These are phyloP conservation scores for Fusarium sp. DNA, from an alignment of 2,329 filamentous ascomycete genomes.

Conservation along the genomic window DNA sequence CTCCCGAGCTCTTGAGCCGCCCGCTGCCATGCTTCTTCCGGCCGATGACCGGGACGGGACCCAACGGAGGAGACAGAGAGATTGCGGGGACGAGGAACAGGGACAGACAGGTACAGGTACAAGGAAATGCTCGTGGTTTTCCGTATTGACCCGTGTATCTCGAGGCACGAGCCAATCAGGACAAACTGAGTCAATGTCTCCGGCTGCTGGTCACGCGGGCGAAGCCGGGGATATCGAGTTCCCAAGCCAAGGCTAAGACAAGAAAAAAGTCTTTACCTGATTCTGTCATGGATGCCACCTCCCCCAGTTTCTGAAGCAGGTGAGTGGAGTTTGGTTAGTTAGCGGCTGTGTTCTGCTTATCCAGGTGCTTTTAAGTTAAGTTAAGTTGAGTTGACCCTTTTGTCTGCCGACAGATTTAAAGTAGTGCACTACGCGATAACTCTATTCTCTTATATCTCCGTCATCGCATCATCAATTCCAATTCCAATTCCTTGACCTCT, in stretches of 20 bases:
- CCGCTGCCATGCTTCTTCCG: slow-evolving; percentile 2
- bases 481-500: background rate
- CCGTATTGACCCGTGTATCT: slow-evolving; percentile 4
- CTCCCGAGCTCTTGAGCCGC: slow-evolving; percentile 26
- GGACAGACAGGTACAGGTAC: background rate
- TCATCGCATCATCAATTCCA: background rate
- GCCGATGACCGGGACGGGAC: slow-evolving; percentile 29
- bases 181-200: background rate
- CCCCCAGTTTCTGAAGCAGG: slow-evolving; percentile 29
- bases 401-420: slow-evolving; percentile 18
- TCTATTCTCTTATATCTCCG: slow-evolving; percentile 12
- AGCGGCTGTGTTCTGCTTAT: slow-evolving; percentile 11
- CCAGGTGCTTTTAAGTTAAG: slow-evolving; percentile 10
- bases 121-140: background rate
- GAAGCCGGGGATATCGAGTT: slow-evolving; percentile 38
- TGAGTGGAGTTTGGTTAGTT: background rate
- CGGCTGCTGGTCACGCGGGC: slow-evolving; percentile 32
- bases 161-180: slow-evolving; percentile 3
- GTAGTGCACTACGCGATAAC: background rate
- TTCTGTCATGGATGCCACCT: slow-evolving; percentile 7
- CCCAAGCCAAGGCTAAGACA: slow-evolving; percentile 7
- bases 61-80: slow-evolving; percentile 14
- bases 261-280: slow-evolving; percentile 24
- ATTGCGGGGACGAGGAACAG: slow-evolving; percentile 2
- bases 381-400: slow-evolving; percentile 9